A percentile compares a stretch with the other conserved stretches of the same genome.
phyloP scores from a whole-genome alignment of 768 basidiomycete species.

The Russula olivacea region DNA sequence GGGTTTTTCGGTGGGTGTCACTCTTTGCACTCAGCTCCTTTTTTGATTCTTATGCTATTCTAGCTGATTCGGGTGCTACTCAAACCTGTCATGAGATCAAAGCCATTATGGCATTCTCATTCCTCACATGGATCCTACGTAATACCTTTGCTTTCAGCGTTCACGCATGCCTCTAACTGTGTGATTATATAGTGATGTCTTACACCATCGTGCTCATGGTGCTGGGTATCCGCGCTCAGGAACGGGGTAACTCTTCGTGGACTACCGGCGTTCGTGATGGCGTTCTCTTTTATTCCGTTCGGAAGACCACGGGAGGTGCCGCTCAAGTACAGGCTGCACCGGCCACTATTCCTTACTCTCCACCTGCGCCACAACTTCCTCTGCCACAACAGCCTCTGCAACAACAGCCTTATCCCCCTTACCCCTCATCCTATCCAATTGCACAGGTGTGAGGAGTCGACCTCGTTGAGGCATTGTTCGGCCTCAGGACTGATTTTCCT shows the following conservation, averaged over 20 bases:
- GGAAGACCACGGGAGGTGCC: background rate
- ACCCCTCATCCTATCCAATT: background rate
- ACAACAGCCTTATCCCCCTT: background rate
- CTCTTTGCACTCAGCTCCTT: background rate
- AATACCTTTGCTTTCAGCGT: background rate
- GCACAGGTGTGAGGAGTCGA: background rate
- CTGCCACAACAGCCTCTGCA: background rate
- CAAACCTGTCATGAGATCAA: conserved; percentile 31
- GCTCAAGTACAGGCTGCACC: background rate
- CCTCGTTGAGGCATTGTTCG: background rate
- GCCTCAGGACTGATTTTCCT: background rate
- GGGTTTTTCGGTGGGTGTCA: conserved; percentile 14
- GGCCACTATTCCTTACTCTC: background rate
- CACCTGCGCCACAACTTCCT: background rate
- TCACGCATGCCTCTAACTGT: background rate
- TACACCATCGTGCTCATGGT: conserved; percentile 31
- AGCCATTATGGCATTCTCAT: conserved; percentile 35
- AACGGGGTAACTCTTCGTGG: conserved; percentile 33
- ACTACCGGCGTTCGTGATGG: conserved; percentile 32
- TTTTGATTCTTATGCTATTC: background rate
- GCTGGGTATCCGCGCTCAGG: conserved; percentile 29
- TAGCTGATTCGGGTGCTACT: background rate
- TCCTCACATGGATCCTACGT: conserved; percentile 36
- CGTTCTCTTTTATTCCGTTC: conserved; percentile 14
- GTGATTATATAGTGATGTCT: conserved; percentile 30